These are phyloP conservation scores for Chlamydomonas sp. DNA, from an alignment of 139 green algal species.

Conservation along the genomic window DNA sequence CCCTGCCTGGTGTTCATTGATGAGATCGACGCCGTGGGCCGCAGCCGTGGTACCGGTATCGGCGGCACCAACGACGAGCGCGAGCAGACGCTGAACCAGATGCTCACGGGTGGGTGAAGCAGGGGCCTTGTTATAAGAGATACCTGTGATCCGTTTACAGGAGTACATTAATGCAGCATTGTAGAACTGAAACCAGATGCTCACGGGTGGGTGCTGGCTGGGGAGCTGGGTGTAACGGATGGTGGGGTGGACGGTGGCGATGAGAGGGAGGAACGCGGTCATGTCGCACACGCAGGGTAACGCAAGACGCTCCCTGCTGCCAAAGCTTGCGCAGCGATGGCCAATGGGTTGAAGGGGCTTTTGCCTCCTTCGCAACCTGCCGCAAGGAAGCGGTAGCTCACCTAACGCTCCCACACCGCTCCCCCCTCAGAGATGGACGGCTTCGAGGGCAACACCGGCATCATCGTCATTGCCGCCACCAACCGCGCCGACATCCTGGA, in stretches of 20 bases:
- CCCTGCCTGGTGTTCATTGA: slow-evolving; percentile 99
- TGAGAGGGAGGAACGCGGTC: no score
- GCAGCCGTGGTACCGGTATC: slow-evolving; percentile 96
- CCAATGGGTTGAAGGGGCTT: no score
- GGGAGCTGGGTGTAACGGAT: no score
- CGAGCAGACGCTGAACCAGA: slow-evolving; percentile 99
- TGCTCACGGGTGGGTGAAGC: slow-evolving; percentile 58
- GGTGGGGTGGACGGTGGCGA: no score
- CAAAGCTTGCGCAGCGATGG: no score
- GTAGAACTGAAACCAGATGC: slow-evolving; percentile 62
- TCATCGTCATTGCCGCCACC: slow-evolving; percentile 99
- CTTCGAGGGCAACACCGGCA: slow-evolving; percentile 98
- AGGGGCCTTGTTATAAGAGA: neutral
- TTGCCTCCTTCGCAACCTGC: no score
- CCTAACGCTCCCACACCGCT: no score
- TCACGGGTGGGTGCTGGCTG: slow-evolving; percentile 48
- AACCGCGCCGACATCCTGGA: slow-evolving; percentile 99
- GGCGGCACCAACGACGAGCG: slow-evolving; percentile 99
- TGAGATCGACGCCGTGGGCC: slow-evolving; percentile 99
- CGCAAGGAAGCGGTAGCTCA: no score
- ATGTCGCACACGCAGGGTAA: no score
- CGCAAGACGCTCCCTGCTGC: no score
- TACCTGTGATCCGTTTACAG: neutral
- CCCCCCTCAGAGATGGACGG: slow-evolving; percentile 93
- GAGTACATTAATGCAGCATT: neutral